Base-by-base conservation (phyloP, 768 basidiomycete genomes). In the Vishniacozyma victoriae region DNA sequence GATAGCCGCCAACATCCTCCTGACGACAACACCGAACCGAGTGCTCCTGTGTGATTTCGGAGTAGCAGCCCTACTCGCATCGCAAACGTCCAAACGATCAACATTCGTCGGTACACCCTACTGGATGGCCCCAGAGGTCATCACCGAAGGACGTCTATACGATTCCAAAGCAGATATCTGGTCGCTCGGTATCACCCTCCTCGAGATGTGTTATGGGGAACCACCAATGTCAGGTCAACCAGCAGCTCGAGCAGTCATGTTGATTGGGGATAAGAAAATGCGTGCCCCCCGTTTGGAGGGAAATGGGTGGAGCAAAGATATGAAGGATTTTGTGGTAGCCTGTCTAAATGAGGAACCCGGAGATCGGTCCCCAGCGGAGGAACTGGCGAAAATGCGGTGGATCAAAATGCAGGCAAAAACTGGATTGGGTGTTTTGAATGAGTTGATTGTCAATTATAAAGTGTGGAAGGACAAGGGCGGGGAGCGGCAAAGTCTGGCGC, bases 51-150 rank as follows among this genome's bases (percentile, higher is more conserved):
- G 90, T 69, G 95, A 99, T 74, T 99, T 99, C 71, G 95, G 95
- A 23, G 95, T 99, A 39, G 95, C 93, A 3, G 95, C 92, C 2
- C 80, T 95, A 29, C 79, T 96, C 44, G 64, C 59, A n/a, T 73
- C 72, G 15, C 78, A 82, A 2, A 82, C 84, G 11, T 89, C 88
- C 70, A 97, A 97, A 71, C 82, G 95, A 19, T 90, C 92, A 44
- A 99, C 95, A 0, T 80, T 97, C 64, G 89, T 92, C 53, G 95
- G 95, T 1, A 97, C 95, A 1, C 93, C 92, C 0, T 89, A 95
- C 69, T 97, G 93, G 93, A 99, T 99, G 95, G 95, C 95, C 0
- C 95, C 95, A 0, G 95, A 99, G 72, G 90, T 97, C 3, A 87
- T 93, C 14, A 86, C 89, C 56, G 74, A 75, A 44, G 83, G 86